A percentile compares a stretch with the other conserved stretches of the same genome.
Conservation (phyloP, 352 stramenopile genomes). For the Globisporangium okanoganense region DNA sequence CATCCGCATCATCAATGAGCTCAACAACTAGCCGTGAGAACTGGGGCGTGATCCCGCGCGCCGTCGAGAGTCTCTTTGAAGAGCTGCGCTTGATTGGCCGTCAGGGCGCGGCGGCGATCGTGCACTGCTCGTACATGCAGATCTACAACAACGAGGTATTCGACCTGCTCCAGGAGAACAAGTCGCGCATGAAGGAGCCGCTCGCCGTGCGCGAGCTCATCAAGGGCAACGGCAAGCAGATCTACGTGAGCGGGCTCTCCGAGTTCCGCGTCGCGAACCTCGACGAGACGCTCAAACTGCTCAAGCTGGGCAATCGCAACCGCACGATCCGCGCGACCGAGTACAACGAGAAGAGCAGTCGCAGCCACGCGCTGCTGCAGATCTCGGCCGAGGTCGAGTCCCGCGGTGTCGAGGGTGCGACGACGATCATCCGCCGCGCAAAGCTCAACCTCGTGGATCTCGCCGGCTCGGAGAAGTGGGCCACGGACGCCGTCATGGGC, state of each 20-base stretch:
- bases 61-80: conserved; percentile 82
- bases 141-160: conserved; percentile 89
- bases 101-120: conserved; percentile 51
- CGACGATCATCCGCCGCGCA: conserved; percentile 69
- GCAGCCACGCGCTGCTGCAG: conserved; percentile 85
- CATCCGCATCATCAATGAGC: neutral
- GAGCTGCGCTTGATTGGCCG: conserved; percentile 48
- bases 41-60: conserved; percentile 83
- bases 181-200: conserved; percentile 45
- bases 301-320: conserved; percentile 76
- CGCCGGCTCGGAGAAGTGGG: conserved; percentile 92
- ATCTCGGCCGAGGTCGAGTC: conserved; percentile 80
- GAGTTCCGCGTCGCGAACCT: conserved; percentile 84
- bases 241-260: conserved; percentile 89
- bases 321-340: conserved; percentile 86
- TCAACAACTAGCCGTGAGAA: conserved; percentile 19
- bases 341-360: conserved; percentile 85
- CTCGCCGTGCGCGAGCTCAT: conserved; percentile 62
- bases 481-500: conserved; percentile 60
- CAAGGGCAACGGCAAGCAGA: conserved; percentile 75
- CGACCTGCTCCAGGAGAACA: conserved; percentile 65
- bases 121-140: conserved; percentile 91
- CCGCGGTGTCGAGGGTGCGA: conserved; percentile 51
- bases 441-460: conserved; percentile 92
- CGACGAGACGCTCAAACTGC: conserved; percentile 73